Evolutionary conservation across 495 filamentous ascomycete species (phyloP), one percentile per base, ranked within the genome.

Genomic region (Glutinoglossum americanum): DNA sequence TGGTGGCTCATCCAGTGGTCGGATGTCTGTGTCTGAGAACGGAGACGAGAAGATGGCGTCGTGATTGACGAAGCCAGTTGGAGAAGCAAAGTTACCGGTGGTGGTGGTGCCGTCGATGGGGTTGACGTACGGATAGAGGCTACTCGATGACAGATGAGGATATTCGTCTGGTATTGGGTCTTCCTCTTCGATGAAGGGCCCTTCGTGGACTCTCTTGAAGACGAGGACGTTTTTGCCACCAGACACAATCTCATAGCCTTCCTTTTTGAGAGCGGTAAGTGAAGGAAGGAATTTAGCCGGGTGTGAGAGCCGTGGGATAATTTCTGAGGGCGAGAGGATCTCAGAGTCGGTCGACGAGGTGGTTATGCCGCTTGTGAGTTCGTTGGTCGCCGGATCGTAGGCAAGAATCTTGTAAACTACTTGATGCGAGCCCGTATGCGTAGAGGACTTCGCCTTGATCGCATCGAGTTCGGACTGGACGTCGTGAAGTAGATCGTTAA

Each of bases 201-300:
- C 33, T 11, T 69, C 69, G 15, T 70, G 65, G 13, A 74, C 67
- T 62, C 85, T 83, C 58, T 77, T 77, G 62, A 89, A 87, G 0
- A 92, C 77, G 19, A 89, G 73, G 8, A 89, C 73, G 63, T 89
- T 77, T 5, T 75, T 77, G 57, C 76, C 74, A 7, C 83, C 83
- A 3, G 80, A 80, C 10, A 83, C 77, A 57, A 89, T 84, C 55
- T 85, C 82, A 60, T 82, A 89, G 1, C 85, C 86, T 44, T 83
- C 73, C 11, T 72, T 66, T 61, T 82, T 73, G 60, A 92, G 75
- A 17, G 73, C 68, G 1, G 70, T 71, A 51, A 89, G 80, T 57
- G 86, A 75, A 0, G 83, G 76, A 35, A 88, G 71, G 65, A 89
- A 92, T 58, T 80, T 81, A 23, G 81, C 72, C 0, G 84, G 82